Evolutionary conservation across 2,329 filamentous ascomycete genomes (phyloP).

Genomic region (Trichoderma sp.): DNA sequence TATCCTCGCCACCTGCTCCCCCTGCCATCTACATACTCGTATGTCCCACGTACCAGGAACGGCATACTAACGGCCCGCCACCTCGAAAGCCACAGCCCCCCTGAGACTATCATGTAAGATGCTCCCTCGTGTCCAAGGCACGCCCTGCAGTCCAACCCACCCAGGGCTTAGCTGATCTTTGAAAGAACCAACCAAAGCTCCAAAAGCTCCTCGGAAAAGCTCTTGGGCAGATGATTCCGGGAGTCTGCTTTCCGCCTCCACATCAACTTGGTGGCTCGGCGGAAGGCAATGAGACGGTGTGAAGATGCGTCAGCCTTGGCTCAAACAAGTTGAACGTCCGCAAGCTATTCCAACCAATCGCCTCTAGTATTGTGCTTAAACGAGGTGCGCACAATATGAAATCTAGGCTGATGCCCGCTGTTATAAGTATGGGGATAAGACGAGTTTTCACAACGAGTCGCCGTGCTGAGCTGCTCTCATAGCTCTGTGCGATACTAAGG

Average conservation of each 20-base stretch:
- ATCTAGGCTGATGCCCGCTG: background rate
- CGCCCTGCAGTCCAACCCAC: background rate
- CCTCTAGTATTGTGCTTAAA: background rate
- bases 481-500: background rate
- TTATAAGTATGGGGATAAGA: background rate
- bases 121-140: background rate
- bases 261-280: background rate
- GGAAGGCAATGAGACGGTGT: background rate
- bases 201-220: background rate
- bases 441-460: background rate
- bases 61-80: background rate
- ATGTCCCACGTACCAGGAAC: background rate
- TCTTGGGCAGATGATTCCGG: background rate
- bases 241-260: background rate
- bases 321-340: background rate
- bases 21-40: background rate
- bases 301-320: background rate
- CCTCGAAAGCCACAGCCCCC: background rate
- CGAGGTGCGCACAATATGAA: background rate
- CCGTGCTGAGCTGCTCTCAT: background rate
- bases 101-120: background rate
- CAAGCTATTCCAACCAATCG: background rate
- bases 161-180: background rate
- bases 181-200: background rate
- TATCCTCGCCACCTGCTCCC: background rate